A percentile compares a stretch with the other conserved stretches of the same genome.
These are phyloP conservation scores for Cyberlindnera americana DNA, from an alignment of 805 yeast genomes.

Conservation along the genomic window DNA sequence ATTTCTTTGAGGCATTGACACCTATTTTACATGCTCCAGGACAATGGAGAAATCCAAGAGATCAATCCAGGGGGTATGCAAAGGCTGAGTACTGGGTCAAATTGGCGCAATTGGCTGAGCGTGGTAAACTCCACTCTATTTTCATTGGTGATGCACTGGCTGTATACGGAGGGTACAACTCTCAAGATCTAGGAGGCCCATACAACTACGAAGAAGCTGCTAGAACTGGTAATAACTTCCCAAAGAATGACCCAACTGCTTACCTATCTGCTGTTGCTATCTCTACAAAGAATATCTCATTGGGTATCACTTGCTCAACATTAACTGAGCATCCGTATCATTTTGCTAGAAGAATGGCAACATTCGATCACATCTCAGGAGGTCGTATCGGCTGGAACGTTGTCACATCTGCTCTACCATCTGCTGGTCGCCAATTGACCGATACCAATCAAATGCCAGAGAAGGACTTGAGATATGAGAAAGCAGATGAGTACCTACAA, in stretches of 20 bases:
- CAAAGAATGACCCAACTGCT: constrained; percentile 38
- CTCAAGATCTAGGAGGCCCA: constrained; percentile 31
- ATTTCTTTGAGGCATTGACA: constrained; percentile 25
- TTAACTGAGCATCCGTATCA: constrained; percentile 45
- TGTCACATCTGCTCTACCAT: constrained; percentile 41
- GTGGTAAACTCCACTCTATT: constrained; percentile 37
- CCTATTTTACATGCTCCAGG: constrained; percentile 29
- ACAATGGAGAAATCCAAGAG: constrained; percentile 28
- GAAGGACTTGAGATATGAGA: constrained; percentile 40
- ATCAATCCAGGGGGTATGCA: constrained; percentile 22
- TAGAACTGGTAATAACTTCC: constrained; percentile 32
- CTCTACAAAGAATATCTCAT: constrained; percentile 38
- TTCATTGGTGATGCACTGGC: constrained; percentile 41
- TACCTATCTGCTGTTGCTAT: constrained; percentile 40
- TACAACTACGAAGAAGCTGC: constrained; percentile 35
- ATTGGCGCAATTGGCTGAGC: constrained; percentile 37
- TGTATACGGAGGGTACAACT: constrained; percentile 38
- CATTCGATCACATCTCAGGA: constrained; percentile 43
- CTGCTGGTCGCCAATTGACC: constrained; percentile 42
- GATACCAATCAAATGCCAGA: constrained; percentile 37
- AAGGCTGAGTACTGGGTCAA: constrained; percentile 38
- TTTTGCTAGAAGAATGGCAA: constrained; percentile 43
- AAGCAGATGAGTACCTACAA: constrained; percentile 43
- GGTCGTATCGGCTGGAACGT: constrained; percentile 50
- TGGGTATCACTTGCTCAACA: constrained; percentile 44